These are phyloP conservation scores for Dichotomopilus funicola DNA, from an alignment of 2,329 filamentous ascomycete species.

Conservation along the genomic window DNA sequence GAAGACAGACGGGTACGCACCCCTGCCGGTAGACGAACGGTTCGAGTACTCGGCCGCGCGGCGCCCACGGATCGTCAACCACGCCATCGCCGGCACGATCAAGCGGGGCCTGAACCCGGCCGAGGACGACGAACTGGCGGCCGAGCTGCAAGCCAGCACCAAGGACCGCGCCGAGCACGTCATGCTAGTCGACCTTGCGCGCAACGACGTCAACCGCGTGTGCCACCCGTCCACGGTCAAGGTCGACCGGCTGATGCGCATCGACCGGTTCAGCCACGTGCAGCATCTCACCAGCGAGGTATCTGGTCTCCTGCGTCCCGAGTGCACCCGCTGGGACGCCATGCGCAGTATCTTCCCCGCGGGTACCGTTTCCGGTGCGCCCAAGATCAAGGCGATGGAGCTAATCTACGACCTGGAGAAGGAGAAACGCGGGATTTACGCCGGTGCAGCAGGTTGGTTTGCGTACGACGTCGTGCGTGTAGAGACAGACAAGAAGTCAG, in stretches of 20 bases:
- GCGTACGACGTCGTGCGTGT: conserved; percentile 68
- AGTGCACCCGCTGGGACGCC: conserved; percentile 86
- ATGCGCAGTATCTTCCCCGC: conserved; percentile 96
- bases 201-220: conserved; percentile 31
- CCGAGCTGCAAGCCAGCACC: conserved; percentile 68
- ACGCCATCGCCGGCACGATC: conserved; percentile 94
- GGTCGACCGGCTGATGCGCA: conserved; percentile 62
- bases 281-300: conserved; percentile 97
- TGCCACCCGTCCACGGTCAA: conserved; percentile 41
- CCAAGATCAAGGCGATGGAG: conserved; percentile 96
- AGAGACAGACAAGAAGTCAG: conserved; percentile 36
- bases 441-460: conserved; percentile 94
- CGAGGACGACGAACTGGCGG: conserved; percentile 74
- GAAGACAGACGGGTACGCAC: conserved; percentile 68
- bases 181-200: conserved; percentile 57
- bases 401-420: conserved; percentile 88
- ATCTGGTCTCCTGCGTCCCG: conserved; percentile 76
- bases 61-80: conserved; percentile 69
- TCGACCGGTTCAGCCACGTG: conserved; percentile 94
- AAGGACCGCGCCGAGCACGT: conserved; percentile 95
- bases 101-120: conserved; percentile 73
- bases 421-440: conserved; percentile 93
- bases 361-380: conserved; percentile 89
- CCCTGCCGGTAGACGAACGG: conserved; percentile 19
- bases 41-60: conserved; percentile 18